These are phyloP conservation scores for Isoetes taiwanensis DNA, from an alignment of 75 land plant genomes.

Conservation along the genomic window DNA sequence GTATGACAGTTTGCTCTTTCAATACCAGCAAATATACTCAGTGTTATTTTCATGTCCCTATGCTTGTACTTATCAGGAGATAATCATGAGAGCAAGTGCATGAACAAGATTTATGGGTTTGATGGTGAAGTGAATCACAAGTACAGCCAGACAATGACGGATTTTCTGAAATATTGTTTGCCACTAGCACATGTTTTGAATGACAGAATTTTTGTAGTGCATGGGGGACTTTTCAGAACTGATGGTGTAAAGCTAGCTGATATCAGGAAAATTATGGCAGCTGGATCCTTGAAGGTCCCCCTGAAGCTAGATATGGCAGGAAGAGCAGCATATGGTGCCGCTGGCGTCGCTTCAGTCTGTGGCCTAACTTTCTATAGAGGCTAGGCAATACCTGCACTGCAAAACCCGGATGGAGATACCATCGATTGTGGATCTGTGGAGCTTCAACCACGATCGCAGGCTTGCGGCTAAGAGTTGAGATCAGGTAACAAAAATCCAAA, in stretches of 20 bases:
- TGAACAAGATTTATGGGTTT: conserved; percentile 99
- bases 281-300: conserved; percentile 88
- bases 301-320: conserved; percentile 75
- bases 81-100: conserved; percentile 96
- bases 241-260: conserved; percentile 93
- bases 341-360: no score
- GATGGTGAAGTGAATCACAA: conserved; percentile 95
- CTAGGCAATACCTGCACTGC: no score
- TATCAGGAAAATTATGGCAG: conserved; percentile 65
- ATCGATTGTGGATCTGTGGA: no score
- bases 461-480: no score
- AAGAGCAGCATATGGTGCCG: no score
- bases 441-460: no score
- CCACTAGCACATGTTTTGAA: conserved; percentile 90
- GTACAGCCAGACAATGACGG: conserved; percentile 63
- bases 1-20: no score
- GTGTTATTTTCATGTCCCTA: no score
- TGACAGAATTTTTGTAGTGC: conserved; percentile 81
- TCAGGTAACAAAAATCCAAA: no score
- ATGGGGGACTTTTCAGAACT: conserved; percentile 92
- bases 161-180: conserved; percentile 76
- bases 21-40: no score
- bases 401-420: no score
- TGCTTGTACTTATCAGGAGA: conserved; percentile 81
- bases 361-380: no score